Evolutionary conservation across 208 protist species (phyloP), one percentile per base, ranked within the genome.

Genomic region (Crithidia bombi): DNA sequence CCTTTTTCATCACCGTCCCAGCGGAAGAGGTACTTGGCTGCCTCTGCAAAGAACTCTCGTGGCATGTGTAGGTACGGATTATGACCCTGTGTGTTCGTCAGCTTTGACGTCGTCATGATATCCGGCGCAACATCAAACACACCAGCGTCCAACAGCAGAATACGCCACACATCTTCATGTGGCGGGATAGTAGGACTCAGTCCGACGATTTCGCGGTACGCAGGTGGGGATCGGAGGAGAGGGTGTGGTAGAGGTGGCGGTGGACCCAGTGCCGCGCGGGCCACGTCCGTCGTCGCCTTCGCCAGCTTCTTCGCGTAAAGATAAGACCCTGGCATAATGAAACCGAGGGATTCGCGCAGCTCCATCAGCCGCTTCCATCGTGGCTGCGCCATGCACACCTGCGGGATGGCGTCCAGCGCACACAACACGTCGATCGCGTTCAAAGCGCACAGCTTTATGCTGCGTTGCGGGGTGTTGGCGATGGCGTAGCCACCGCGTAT

Each of bases 401-500:
- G 26, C 2, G 87, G 87, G 21, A 92, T 69, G 6, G 57, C 32
- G 35, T 87, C 82, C 33, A 93, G 52, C 41, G 79, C 68, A 64
- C 85, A 93, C 26, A 93, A 54, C 7, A 82, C 74, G 35, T 93
- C 88, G 3, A 93, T 39, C 0, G 85, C 85, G 63, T 82, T 72
- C 14, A 91, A 62, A n/a, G 83, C 81, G 55, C 66, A 77, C 11
- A 93, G 73, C 9, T 47, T 14, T 28, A 65, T 47, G 14, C 79
- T 71, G 36, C 12, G 43, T 15, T 65, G 62, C 0, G 80, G 77
- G 3, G 80, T 84, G 36, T 28, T 21, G 21, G 58, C 85, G 36
- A 93, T 85, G 14, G 75, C 73, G 65, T 73, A 88, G n/a, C 83
- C 88, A 28, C 88, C 88, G 30, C 88, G 88, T 12, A 90, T 58